A percentile compares a stretch with the other conserved stretches of the same genome.
These are phyloP conservation scores for Piper longum DNA, from an alignment of 164 flowering plant species.

Conservation along the genomic window DNA sequence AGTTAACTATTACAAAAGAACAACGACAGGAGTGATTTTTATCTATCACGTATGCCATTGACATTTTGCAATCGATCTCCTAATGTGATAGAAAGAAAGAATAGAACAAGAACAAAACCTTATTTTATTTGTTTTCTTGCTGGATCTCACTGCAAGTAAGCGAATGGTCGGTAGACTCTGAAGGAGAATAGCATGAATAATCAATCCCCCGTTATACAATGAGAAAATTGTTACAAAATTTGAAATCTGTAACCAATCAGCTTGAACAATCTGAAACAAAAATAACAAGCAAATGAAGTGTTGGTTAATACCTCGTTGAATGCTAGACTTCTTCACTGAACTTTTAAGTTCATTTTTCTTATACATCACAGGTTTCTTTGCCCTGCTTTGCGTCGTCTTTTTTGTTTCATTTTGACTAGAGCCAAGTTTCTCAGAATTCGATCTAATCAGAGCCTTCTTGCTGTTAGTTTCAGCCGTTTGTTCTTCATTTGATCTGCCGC, in stretches of 20 bases:
- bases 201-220: too few relatives aligned
- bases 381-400: slow-evolving; percentile 4
- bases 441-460: slow-evolving; percentile 19
- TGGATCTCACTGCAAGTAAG: slow-evolving; percentile 10
- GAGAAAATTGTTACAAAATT: too few relatives aligned
- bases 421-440: slow-evolving; percentile 1
- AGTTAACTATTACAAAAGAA: too few relatives aligned
- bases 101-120: slow-evolving; percentile 21
- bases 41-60: too few relatives aligned
- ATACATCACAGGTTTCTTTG: slow-evolving; percentile 33
- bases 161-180: slow-evolving; percentile 16
- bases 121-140: slow-evolving; percentile 62
- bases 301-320: slow-evolving; percentile 26
- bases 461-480: slow-evolving; percentile 17
- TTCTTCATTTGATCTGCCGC: slow-evolving; percentile 27
- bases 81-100: too few relatives aligned
- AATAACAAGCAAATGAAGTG: not conserved
- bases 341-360: slow-evolving; percentile 23
- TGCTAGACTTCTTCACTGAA: slow-evolving; percentile 23
- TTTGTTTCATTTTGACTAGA: slow-evolving; percentile 15
- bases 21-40: too few relatives aligned
- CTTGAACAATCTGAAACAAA: too few relatives aligned
- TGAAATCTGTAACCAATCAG: too few relatives aligned
- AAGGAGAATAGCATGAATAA: not conserved
- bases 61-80: too few relatives aligned